These are phyloP conservation scores for Takashimella koratensis DNA, from an alignment of 1,284 basidiomycete genomes.

Conservation along the genomic window DNA sequence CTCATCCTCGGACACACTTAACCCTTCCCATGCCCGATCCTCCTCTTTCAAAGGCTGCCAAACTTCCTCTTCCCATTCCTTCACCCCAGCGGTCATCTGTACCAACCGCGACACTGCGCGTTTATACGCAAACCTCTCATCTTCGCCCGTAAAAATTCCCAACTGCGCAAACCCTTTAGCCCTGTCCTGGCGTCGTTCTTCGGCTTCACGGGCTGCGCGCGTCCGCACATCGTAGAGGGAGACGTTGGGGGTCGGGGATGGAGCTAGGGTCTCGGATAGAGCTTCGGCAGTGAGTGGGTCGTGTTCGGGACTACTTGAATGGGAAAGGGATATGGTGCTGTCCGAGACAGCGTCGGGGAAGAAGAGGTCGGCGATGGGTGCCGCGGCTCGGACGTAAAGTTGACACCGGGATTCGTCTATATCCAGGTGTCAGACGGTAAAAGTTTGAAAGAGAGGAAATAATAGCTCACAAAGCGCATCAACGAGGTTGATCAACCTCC, in stretches of 20 bases:
- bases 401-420: slow-evolving; percentile 50
- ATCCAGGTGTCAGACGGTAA: background rate
- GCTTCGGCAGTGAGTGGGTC: slow-evolving; percentile 59
- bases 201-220: slow-evolving; percentile 21
- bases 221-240: slow-evolving; percentile 54
- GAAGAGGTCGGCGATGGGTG: slow-evolving; percentile 57
- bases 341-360: slow-evolving; percentile 55
- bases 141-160: slow-evolving; percentile 65
- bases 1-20: background rate
- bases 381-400: slow-evolving; percentile 51
- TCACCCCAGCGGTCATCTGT: slow-evolving; percentile 59
- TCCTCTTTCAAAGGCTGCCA: slow-evolving; percentile 39
- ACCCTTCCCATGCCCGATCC: slow-evolving; percentile 49
- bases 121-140: slow-evolving; percentile 64
- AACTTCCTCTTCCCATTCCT: slow-evolving; percentile 52
- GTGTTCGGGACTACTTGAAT: slow-evolving; percentile 24
- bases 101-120: slow-evolving; percentile 63
- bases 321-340: slow-evolving; percentile 15
- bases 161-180: slow-evolving; percentile 52
- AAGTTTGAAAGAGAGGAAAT: background rate
- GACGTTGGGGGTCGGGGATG: slow-evolving; percentile 61
- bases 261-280: slow-evolving; percentile 57
- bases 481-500: slow-evolving; percentile 66
- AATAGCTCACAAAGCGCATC: slow-evolving; percentile 59
- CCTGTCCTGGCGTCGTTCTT: slow-evolving; percentile 33